Conservation (phyloP, 345 rosid genomes). For the Syzygium jambos region DNA sequence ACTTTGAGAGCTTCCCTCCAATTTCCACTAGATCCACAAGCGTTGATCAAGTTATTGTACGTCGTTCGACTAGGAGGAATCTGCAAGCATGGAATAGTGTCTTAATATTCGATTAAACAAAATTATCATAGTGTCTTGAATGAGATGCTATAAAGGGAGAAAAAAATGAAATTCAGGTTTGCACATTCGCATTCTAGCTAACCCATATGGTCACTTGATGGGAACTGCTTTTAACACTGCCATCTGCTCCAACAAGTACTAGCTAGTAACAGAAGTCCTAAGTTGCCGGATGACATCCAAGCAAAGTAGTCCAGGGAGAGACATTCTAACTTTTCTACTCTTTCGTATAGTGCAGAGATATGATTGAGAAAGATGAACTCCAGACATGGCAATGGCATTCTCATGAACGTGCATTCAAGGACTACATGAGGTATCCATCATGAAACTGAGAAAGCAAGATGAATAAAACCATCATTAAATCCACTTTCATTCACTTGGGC, state of each 20-base stretch:
- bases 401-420: neutral
- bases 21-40: conserved; percentile 95
- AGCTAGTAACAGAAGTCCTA: neutral
- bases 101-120: neutral
- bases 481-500: neutral
- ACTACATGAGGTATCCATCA: neutral
- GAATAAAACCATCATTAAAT: neutral
- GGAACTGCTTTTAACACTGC: neutral
- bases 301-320: neutral
- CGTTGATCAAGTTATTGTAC: conserved; percentile 85
- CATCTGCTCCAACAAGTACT: neutral
- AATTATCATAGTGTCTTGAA: neutral
- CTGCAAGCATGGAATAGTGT: conserved; percentile 29
- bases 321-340: neutral
- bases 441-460: neutral
- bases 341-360: neutral
- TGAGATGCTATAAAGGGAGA: neutral
- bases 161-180: neutral
- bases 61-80: conserved; percentile 84
- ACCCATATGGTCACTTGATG: neutral
- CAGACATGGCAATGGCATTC: neutral
- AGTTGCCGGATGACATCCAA: neutral
- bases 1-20: conserved; percentile 91
- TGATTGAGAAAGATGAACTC: neutral
- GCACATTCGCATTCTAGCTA: neutral